Conservation (phyloP, 257 asterid species). For the Coffea canephora region DNA sequence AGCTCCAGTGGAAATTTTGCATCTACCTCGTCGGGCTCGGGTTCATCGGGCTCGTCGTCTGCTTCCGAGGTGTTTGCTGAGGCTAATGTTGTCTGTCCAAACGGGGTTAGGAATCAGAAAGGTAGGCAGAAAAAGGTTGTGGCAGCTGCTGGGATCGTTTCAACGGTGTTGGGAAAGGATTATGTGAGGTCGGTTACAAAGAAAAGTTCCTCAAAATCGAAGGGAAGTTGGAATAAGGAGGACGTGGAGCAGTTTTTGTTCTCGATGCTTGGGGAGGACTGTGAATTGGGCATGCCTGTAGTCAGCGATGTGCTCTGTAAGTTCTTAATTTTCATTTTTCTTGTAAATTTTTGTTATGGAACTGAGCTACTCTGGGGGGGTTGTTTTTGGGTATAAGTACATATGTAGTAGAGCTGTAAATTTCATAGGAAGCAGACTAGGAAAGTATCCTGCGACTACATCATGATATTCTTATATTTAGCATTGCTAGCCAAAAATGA, state of each 20-base stretch:
- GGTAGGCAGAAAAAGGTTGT: constrained; percentile 55
- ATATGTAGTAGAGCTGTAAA: neutral
- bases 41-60: constrained; percentile 12
- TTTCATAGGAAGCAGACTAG: neutral
- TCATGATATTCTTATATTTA: neutral
- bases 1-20: constrained; percentile 58
- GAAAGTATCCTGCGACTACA: neutral
- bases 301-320: constrained; percentile 79
- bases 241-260: constrained; percentile 72
- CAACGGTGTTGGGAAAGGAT: constrained; percentile 72
- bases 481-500: neutral
- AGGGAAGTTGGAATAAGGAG: constrained; percentile 53
- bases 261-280: constrained; percentile 82
- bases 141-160: constrained; percentile 79
- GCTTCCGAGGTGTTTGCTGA: constrained; percentile 34
- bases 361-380: neutral
- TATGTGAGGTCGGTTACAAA: constrained; percentile 70
- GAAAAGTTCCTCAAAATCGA: constrained; percentile 43
- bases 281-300: constrained; percentile 61
- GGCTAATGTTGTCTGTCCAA: constrained; percentile 24
- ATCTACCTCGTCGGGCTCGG: constrained; percentile 56
- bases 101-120: constrained; percentile 40
- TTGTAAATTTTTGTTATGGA: neutral
- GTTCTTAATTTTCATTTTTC: constrained; percentile 28
- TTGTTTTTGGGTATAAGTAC: neutral